phyloP scores from a whole-genome alignment of 2,329 filamentous ascomycete genomes.

The Fusarium vanettenii region DNA sequence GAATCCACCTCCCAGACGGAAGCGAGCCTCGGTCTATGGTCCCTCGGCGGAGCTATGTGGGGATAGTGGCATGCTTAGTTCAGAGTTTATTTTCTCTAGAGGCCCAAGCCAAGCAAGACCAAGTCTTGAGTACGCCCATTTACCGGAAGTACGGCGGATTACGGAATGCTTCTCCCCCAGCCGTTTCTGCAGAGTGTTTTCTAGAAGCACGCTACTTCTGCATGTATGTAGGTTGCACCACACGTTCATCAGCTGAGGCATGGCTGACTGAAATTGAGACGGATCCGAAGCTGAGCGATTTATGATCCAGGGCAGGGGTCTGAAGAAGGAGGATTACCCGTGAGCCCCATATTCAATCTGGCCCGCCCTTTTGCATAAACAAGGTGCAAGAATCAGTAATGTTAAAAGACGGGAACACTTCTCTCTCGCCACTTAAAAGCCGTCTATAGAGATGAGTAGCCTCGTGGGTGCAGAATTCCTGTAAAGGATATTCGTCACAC shows the following conservation, averaged over 20 bases:
- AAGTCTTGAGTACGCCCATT: neutral
- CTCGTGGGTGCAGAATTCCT: neutral
- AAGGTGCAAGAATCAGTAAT: neutral
- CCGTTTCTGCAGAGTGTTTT: neutral
- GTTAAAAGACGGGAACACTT: neutral
- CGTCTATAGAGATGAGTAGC: neutral
- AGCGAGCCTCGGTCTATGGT: neutral
- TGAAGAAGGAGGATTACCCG: neutral
- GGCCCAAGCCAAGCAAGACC: neutral
- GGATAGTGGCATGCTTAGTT: neutral
- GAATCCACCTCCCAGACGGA: neutral
- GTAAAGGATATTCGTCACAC: neutral
- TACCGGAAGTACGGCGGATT: neutral
- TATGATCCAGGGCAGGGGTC: neutral
- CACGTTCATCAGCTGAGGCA: neutral
- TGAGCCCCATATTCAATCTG: neutral
- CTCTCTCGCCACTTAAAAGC: neutral
- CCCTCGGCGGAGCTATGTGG: neutral
- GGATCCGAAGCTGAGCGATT: neutral
- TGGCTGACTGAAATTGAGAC: neutral
- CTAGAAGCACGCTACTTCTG: neutral
- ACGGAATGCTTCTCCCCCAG: neutral
- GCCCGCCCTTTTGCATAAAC: neutral
- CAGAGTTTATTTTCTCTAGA: neutral
- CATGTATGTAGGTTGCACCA: neutral